Base-by-base conservation (phyloP, 805 yeast genomes). In the Ogataea degrootiae region DNA sequence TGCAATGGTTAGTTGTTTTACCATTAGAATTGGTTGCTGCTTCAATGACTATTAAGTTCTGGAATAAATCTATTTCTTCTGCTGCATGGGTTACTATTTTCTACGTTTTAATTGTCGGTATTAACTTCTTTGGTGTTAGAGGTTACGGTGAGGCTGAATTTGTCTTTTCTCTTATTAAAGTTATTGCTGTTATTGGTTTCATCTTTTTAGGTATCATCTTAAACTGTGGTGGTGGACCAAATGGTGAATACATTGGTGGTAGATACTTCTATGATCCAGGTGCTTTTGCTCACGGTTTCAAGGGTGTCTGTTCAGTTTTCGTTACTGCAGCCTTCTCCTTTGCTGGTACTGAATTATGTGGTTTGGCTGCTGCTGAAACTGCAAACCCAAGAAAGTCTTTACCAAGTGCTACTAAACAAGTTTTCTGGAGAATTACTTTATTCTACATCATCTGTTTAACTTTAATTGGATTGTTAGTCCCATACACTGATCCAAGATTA, bases 81-180 rank as follows among this genome's bases (percentile, higher is more conserved):
- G 85, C 79, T 41, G 79, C 78, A 7, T 82, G 75, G 64, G 80
- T 80, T 34, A 72, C 76, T 2, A 72, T 81, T 35, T 81, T 82
- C 55, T 82, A 73, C 57, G 70, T 68, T 4, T 57, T 78, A 31
- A 73, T 83, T 50, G 61, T 78, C 33, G 49, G 64, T 37, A 76
- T 82, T 50, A 82, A 82, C 62, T 64, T 82, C 46, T 75, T 79
- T 46, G 87, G 87, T 55, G 83, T 80, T 35, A 72, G 69, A 55
- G 86, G 86, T 49, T 83, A 81, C 57, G 87, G 87, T 64, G 88
- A 83, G 65, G 80, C 82, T 34, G 88, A 83, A 63, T 80, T 77
- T 54, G 59, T 77, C 39, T 75, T 83, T 56, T 77, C 82, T 45
- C 42, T 70, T 19, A 67, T 76, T 47, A 83, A 83, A 62, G 76